These are phyloP conservation scores for Leccinum pachyderme DNA, from an alignment of 1,284 basidiomycete species.

Conservation along the genomic window DNA sequence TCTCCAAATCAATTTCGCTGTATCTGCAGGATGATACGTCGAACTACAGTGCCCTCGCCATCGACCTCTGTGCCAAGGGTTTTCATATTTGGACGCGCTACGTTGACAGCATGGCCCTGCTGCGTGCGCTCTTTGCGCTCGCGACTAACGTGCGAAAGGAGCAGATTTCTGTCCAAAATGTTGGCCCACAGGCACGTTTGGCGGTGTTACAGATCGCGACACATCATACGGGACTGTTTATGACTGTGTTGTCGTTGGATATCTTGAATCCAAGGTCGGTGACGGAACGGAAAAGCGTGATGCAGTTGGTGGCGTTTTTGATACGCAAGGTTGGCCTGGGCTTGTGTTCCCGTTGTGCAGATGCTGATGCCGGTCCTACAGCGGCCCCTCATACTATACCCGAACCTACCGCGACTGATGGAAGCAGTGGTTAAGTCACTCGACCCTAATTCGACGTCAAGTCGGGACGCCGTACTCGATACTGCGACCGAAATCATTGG, in stretches of 20 bases:
- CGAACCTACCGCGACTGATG: constrained; percentile 83
- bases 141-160: constrained; percentile 76
- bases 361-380: constrained; percentile 30
- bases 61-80: constrained; percentile 87
- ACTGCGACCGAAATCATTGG: constrained; percentile 92
- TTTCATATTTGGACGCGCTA: constrained; percentile 96
- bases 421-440: constrained; percentile 97
- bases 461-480: constrained; percentile 86
- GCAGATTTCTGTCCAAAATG: constrained; percentile 57
- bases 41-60: constrained; percentile 69
- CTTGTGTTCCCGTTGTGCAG: background rate
- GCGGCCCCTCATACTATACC: constrained; percentile 84
- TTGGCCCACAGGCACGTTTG: constrained; percentile 66
- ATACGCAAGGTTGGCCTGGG: constrained; percentile 71
- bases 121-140: constrained; percentile 82
- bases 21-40: constrained; percentile 75
- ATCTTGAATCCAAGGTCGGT: constrained; percentile 79
- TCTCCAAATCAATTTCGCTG: constrained; percentile 77
- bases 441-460: constrained; percentile 83
- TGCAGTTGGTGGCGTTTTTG: constrained; percentile 93
- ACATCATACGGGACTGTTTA: constrained; percentile 86
- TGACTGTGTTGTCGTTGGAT: constrained; percentile 91
- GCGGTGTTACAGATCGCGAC: constrained; percentile 86
- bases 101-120: constrained; percentile 86
- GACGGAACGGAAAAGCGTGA: constrained; percentile 82